phyloP scores from a whole-genome alignment of 2,329 filamentous ascomycete species.

The Exophiala aquamarina region DNA sequence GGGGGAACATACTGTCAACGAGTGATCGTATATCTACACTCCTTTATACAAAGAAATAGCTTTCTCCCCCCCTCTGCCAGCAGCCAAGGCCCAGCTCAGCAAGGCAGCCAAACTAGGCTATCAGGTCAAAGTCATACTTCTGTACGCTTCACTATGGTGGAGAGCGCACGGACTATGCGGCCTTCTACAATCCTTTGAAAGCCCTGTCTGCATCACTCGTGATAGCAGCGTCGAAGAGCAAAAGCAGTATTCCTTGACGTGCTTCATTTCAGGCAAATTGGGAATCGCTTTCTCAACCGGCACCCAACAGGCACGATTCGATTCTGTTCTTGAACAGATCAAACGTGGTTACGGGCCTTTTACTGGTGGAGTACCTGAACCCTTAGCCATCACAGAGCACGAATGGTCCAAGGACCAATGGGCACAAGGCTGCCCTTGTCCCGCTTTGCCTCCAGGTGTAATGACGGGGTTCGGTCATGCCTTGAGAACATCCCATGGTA shows the following conservation, averaged over 20 bases:
- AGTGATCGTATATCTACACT: slow-evolving; percentile 50
- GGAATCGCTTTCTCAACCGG: slow-evolving; percentile 1
- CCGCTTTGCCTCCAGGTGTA: slow-evolving; percentile 38
- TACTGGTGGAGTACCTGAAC: neutral
- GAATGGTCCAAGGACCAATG: slow-evolving; percentile 39
- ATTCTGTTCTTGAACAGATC: slow-evolving; percentile 8
- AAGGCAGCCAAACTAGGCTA: slow-evolving; percentile 43
- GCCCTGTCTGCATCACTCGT: slow-evolving; percentile 47
- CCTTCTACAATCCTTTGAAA: slow-evolving; percentile 43
- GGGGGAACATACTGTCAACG: slow-evolving; percentile 27
- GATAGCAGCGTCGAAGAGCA: slow-evolving; percentile 39
- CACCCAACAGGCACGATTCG: slow-evolving; percentile 5
- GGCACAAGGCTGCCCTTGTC: slow-evolving; percentile 43
- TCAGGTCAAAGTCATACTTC: slow-evolving; percentile 52
- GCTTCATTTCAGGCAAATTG: slow-evolving; percentile 8
- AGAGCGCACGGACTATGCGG: slow-evolving; percentile 33
- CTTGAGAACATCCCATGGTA: slow-evolving; percentile 31
- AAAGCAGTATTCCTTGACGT: slow-evolving; percentile 34
- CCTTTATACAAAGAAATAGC: slow-evolving; percentile 46
- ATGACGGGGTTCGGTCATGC: slow-evolving; percentile 31
- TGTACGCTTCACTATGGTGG: slow-evolving; percentile 46
- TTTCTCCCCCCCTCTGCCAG: slow-evolving; percentile 49
- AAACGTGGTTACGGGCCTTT: neutral
- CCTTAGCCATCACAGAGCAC: slow-evolving; percentile 5
- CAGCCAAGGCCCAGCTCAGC: slow-evolving; percentile 36